Conservation (phyloP, 1,284 basidiomycete genomes). For the Gomphus bonarii region DNA sequence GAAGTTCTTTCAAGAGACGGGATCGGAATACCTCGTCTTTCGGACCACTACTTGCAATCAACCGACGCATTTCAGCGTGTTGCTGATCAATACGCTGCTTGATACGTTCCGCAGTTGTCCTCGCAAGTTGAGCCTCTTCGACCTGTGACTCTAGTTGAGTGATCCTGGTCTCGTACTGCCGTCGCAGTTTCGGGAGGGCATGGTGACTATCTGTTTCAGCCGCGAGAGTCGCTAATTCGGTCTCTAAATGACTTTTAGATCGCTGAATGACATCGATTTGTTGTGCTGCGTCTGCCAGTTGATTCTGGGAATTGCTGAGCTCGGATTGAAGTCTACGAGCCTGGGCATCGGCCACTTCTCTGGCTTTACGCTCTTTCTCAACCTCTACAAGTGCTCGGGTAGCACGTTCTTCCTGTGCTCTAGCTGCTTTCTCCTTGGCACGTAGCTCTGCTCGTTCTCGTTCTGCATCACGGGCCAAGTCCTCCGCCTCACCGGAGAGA, state of each 20-base stretch:
- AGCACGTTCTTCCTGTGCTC: slow-evolving; percentile 49
- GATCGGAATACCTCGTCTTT: slow-evolving; percentile 55
- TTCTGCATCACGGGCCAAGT: slow-evolving; percentile 68
- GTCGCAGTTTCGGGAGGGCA: slow-evolving; percentile 49
- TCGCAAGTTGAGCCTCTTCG: slow-evolving; percentile 42
- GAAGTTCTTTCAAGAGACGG: slow-evolving; percentile 59
- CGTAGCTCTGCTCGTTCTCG: slow-evolving; percentile 60
- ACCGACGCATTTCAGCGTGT: slow-evolving; percentile 56
- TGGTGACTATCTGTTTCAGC: slow-evolving; percentile 46
- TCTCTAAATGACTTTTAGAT: slow-evolving; percentile 59
- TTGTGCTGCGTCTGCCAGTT: slow-evolving; percentile 42
- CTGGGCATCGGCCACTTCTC: slow-evolving; percentile 54
- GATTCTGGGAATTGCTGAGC: slow-evolving; percentile 40
- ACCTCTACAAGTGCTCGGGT: slow-evolving; percentile 45
- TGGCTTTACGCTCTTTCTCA: slow-evolving; percentile 53
- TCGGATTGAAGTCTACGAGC: slow-evolving; percentile 50
- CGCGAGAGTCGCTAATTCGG: slow-evolving; percentile 57
- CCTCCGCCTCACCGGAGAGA: slow-evolving; percentile 78
- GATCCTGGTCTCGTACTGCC: slow-evolving; percentile 59
- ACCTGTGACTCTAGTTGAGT: slow-evolving; percentile 55
- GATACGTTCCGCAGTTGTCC: slow-evolving; percentile 42
- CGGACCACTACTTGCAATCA: slow-evolving; percentile 48
- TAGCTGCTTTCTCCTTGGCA: slow-evolving; percentile 54
- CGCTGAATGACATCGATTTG: slow-evolving; percentile 42
- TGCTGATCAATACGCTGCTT: slow-evolving; percentile 57